Evolutionary conservation across 345 rosid genomes (phyloP).

Genomic region (Syzygium aromaticum): DNA sequence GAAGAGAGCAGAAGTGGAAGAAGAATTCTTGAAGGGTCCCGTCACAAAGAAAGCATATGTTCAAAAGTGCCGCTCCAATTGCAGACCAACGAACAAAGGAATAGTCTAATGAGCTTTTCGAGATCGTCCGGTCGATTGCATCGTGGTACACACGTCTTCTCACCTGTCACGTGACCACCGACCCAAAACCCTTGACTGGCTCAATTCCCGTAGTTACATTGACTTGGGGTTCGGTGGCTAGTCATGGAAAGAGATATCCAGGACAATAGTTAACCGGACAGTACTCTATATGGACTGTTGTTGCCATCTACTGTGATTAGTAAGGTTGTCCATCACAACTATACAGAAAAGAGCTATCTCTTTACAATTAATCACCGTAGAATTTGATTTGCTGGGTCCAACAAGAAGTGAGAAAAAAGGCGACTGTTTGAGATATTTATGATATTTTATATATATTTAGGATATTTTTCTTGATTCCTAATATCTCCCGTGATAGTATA

Average conservation of each 20-base stretch:
- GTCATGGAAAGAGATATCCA: background rate
- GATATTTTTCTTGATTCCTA: background rate
- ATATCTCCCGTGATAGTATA: background rate
- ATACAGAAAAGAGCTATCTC: background rate
- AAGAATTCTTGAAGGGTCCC: slow-evolving; percentile 79
- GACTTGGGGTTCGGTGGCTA: background rate
- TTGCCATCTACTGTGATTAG: background rate
- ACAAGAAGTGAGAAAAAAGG: background rate
- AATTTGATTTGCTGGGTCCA: background rate
- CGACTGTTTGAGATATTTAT: background rate
- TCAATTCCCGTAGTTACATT: background rate
- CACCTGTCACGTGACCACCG: slow-evolving; percentile 32
- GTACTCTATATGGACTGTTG: background rate
- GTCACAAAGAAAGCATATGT: slow-evolving; percentile 77
- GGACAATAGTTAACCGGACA: background rate
- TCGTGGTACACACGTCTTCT: slow-evolving; percentile 70
- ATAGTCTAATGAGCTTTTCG: slow-evolving; percentile 75
- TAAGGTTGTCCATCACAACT: background rate
- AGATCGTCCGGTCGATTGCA: slow-evolving; percentile 70
- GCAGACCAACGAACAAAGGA: slow-evolving; percentile 32
- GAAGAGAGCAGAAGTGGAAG: slow-evolving; percentile 81
- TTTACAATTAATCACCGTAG: background rate
- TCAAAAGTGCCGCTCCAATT: slow-evolving; percentile 51
- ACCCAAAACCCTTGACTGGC: background rate
- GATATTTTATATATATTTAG: background rate